Evolutionary conservation across 2,329 filamentous ascomycete genomes (phyloP), one percentile per base, ranked within the genome.

Genomic region (Thyridium curvatum): DNA sequence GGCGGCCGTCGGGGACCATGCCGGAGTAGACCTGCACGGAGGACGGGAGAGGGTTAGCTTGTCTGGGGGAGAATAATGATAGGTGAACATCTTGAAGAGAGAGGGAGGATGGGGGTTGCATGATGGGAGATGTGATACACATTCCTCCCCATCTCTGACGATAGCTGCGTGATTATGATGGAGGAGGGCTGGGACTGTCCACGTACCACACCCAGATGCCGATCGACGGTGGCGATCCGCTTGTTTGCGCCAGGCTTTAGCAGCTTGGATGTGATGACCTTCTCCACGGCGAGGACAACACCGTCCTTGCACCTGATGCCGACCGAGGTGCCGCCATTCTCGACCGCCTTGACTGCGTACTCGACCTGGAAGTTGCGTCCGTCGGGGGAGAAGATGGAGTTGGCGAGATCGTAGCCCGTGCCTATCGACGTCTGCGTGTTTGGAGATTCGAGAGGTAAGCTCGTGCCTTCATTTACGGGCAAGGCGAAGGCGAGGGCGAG

Each of bases 311-410:
- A 95, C 62, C 89, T 79, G 66, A 98, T 95, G 53, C 93, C 93
- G 64, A 98, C 81, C 39, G 90, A 89, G 40, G 93, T 98, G 58
- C 93, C 91, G 51, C 91, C 93, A 58, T 94, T 97, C 72, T 98
- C 93, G 47, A 98, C 93, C 41, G 93, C 93, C 75, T 98, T 98
- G 54, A 94, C 85, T 52, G 93, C 93, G 65, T 98, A 98, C 76
- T 98, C 93, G 65, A 94, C 88, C 69, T 98, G 93, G 68, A 98
- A 98, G 68, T 98, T 98, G 55, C 93, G 86, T 61, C 93, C 93
- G 71, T 98, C 93, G 51, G 93, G 93, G 35, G 93, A 97, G 77
- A 97, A 98, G 73, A 97, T 94, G 59, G 93, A 97, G 79, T 98
- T 98, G 64, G 88, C 88, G 57, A 98, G 84, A 80, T 98, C 93